Conservation (phyloP, 2,329 filamentous ascomycete species). For the Xylaria sp. region DNA sequence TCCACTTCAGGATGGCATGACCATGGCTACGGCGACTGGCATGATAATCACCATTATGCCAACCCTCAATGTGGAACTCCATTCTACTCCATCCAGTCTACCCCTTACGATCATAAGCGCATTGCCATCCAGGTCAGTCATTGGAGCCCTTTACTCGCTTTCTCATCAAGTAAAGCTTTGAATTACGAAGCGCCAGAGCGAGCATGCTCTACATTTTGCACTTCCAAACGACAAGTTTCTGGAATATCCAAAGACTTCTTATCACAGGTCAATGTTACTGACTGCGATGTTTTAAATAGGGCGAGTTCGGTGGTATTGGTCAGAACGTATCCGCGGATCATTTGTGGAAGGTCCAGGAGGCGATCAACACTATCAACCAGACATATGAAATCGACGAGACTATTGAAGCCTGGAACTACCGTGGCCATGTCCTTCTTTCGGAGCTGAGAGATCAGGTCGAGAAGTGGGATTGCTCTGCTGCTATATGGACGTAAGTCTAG, state of each 20-base stretch:
- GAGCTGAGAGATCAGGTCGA: slow-evolving; percentile 72
- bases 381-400: slow-evolving; percentile 74
- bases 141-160: neutral
- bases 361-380: slow-evolving; percentile 69
- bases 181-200: neutral
- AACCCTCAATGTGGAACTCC: slow-evolving; percentile 77
- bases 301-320: slow-evolving; percentile 77
- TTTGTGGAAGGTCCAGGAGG: slow-evolving; percentile 71
- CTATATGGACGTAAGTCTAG: slow-evolving; percentile 68
- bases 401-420: slow-evolving; percentile 73
- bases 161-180: neutral
- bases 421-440: slow-evolving; percentile 67
- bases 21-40: slow-evolving; percentile 73
- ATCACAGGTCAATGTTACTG: neutral
- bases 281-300: slow-evolving; percentile 47
- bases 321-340: slow-evolving; percentile 71
- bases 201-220: neutral
- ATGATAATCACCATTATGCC: slow-evolving; percentile 79
- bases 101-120: slow-evolving; percentile 66
- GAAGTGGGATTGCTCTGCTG: slow-evolving; percentile 71
- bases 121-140: slow-evolving; percentile 68
- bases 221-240: neutral
- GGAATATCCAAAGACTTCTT: neutral
- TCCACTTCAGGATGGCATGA: slow-evolving; percentile 74
- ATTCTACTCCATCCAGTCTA: slow-evolving; percentile 68